Evolutionary conservation across 169 alveolate species (phyloP).

Genomic region (Eimeria zaria): DNA sequence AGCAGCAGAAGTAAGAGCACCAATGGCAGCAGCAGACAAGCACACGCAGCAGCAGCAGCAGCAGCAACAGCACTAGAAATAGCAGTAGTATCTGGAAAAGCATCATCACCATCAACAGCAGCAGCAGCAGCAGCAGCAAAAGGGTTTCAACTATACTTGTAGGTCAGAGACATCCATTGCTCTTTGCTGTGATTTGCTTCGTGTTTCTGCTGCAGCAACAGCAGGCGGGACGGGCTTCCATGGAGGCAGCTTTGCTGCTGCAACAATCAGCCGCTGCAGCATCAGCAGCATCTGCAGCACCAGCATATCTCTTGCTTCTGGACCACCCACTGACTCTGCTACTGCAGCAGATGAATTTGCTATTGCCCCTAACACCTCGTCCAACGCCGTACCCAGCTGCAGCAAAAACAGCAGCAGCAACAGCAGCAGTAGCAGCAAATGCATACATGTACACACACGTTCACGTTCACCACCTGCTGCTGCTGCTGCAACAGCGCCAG

Average conservation of each 20-base stretch:
- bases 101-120: not conserved
- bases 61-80: not conserved
- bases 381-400: slow-evolving; percentile 74
- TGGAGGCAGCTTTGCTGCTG: slow-evolving; percentile 32
- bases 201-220: slow-evolving; percentile 34
- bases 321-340: slow-evolving; percentile 21
- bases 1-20: not conserved
- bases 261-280: slow-evolving; percentile 47
- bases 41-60: not conserved
- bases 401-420: not conserved
- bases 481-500: too few relatives aligned
- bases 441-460: too few relatives aligned
- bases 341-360: slow-evolving; percentile 35
- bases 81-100: too few relatives aligned
- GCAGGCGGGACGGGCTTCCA: slow-evolving; percentile 69
- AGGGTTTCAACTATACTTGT: not conserved
- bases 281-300: slow-evolving; percentile 56
- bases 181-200: not conserved
- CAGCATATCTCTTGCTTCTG: slow-evolving; percentile 26
- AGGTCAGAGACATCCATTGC: slow-evolving; percentile 44
- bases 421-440: slow-evolving; percentile 4
- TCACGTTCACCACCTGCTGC: too few relatives aligned
- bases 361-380: slow-evolving; percentile 61
- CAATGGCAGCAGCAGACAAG: too few relatives aligned
- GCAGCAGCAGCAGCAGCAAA: not conserved